A percentile compares a stretch with the other conserved stretches of the same genome.
phyloP scores from a whole-genome alignment of 1,139 yeast species.

The Hyphopichia burtonii region DNA sequence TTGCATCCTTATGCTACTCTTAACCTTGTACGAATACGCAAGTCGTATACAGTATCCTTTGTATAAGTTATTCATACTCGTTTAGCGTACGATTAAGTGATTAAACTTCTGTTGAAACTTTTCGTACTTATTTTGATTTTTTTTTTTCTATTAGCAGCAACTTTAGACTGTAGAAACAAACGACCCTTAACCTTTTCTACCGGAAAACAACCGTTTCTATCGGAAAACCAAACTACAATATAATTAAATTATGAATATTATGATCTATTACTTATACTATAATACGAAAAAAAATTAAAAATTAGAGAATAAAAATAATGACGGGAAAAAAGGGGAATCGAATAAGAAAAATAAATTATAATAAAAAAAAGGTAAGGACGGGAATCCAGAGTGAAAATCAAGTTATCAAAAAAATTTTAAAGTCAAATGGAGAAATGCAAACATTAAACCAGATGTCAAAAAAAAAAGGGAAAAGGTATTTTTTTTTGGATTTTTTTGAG shows the following conservation, averaged over 20 bases:
- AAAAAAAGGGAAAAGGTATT: neutral
- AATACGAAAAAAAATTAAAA: conserved; percentile 19
- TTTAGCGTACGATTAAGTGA: no score
- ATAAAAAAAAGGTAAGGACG: conserved; percentile 7
- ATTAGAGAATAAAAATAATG: conserved; percentile 19
- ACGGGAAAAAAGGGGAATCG: conserved; percentile 28
- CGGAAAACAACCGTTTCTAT: no score
- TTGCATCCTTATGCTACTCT: neutral
- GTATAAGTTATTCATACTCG: no score
- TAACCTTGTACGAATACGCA: neutral
- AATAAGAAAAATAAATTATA: conserved; percentile 11
- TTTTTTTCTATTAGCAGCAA: neutral
- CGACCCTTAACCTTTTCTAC: no score
- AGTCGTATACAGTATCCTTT: neutral
- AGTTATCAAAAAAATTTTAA: neutral
- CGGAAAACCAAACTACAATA: neutral
- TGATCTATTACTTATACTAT: conserved; percentile 29
- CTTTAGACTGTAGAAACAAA: neutral
- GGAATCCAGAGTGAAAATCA: conserved; percentile 3
- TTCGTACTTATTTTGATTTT: no score
- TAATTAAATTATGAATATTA: conserved; percentile 16
- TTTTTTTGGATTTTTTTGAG: neutral
- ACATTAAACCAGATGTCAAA: neutral
- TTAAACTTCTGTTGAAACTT: no score
- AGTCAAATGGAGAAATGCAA: neutral